Conservation (phyloP, 2,329 filamentous ascomycete genomes). For the Penicillium sp. region DNA sequence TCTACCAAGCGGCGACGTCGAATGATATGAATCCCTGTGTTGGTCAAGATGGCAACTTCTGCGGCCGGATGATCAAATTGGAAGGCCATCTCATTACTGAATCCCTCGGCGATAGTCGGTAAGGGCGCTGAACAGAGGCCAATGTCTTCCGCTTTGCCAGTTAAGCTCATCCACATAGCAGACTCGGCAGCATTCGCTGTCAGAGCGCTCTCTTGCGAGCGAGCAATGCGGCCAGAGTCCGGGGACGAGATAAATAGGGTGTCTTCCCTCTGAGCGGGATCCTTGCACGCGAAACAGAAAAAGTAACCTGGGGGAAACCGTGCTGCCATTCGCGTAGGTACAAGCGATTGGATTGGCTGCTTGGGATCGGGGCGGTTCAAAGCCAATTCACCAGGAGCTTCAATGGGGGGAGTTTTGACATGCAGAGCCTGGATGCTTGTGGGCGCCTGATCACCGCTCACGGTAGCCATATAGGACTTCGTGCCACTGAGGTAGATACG, state of each 20-base stretch:
- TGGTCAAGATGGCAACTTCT: conserved; percentile 87
- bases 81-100: conserved; percentile 92
- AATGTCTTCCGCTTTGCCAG: conserved; percentile 68
- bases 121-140: conserved; percentile 67
- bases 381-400: conserved; percentile 26
- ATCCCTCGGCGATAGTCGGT: conserved; percentile 65
- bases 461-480: conserved; percentile 57
- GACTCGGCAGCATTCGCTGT: conserved; percentile 67
- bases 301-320: conserved; percentile 85
- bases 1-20: conserved; percentile 81
- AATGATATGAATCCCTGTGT: conserved; percentile 80
- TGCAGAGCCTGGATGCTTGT: conserved; percentile 98
- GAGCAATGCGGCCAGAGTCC: conserved; percentile 77
- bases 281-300: conserved; percentile 69
- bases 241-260: conserved; percentile 77
- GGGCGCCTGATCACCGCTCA: conserved; percentile 61
- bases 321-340: conserved; percentile 37
- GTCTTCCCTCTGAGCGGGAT: conserved; percentile 56
- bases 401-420: conserved; percentile 79
- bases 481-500: conserved; percentile 89
- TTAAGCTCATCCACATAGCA: conserved; percentile 71
- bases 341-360: conserved; percentile 43
- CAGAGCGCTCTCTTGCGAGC: conserved; percentile 47
- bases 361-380: conserved; percentile 35
- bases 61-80: conserved; percentile 79